These are phyloP conservation scores for Chaetomium sp. DNA, from an alignment of 2,329 filamentous ascomycete species.

Conservation along the genomic window DNA sequence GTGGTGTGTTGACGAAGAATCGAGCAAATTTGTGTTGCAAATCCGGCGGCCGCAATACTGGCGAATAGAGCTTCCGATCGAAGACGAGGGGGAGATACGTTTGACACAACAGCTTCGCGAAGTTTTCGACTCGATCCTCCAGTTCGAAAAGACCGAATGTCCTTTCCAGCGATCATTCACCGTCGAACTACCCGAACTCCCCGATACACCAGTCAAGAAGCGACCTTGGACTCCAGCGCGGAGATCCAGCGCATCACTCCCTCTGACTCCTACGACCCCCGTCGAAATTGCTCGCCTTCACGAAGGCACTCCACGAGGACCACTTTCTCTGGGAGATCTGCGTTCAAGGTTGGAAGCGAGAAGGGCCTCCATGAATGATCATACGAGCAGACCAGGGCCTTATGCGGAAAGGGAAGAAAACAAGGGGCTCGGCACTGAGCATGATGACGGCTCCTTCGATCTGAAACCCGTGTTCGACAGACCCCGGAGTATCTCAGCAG, in stretches of 20 bases:
- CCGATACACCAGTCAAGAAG: slow-evolving; percentile 58
- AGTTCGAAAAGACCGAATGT: slow-evolving; percentile 82
- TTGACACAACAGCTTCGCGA: slow-evolving; percentile 61
- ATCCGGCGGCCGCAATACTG: slow-evolving; percentile 81
- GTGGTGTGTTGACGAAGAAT: slow-evolving; percentile 83
- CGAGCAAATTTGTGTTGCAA: slow-evolving; percentile 76
- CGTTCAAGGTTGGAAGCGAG: not conserved
- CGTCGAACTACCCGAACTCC: slow-evolving; percentile 64
- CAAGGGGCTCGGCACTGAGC: not conserved
- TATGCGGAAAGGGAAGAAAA: not conserved
- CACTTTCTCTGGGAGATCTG: slow-evolving; percentile 13
- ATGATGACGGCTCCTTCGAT: not conserved
- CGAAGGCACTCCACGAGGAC: slow-evolving; percentile 14
- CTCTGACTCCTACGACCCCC: slow-evolving; percentile 24
- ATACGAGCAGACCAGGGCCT: slow-evolving; percentile 1
- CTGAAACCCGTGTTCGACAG: not conserved
- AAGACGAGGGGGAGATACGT: slow-evolving; percentile 54
- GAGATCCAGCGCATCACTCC: slow-evolving; percentile 24
- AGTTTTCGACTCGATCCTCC: slow-evolving; percentile 65
- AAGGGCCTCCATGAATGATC: slow-evolving; percentile 1
- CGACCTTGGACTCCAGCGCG: slow-evolving; percentile 59
- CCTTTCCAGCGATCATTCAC: slow-evolving; percentile 75
- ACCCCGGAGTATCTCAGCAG: not conserved
- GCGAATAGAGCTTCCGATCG: slow-evolving; percentile 75
- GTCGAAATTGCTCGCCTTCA: slow-evolving; percentile 18